Evolutionary conservation across 805 yeast genomes (phyloP), one percentile per base, ranked within the genome.

Genomic region (Candida sithepensis): DNA sequence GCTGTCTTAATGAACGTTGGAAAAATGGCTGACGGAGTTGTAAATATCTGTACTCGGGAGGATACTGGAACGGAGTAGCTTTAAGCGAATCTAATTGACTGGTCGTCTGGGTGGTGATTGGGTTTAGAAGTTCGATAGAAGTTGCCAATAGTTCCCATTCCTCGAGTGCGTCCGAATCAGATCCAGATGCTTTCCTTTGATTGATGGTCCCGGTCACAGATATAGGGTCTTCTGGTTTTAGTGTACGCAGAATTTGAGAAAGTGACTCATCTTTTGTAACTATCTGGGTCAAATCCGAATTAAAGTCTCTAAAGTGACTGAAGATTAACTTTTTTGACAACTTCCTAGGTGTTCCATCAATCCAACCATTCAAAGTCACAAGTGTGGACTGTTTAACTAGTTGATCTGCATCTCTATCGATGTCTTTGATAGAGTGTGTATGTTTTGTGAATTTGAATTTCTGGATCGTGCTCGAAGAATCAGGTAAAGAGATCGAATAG

Each of bases 361-460:
- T 76, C 89, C 97, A 94, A 0, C 99, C 98, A 52, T 88, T 80
- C 7, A 92, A 54, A 0, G 75, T 71, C 2, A 85, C 76, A 21
- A 5, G 28, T 9, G 37, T 8, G 13, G 64, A 55, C 10, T 53
- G 20, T 12, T 50, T 45, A 7, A 59, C 18, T 12, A 53, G 37
- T 3, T 38, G 16, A 2, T 41, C 41, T 16, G 51, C 26, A 2
- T 45, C 22, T 2, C 28, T 12, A 19, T 58, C 46, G 13, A 66
- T 53, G 26, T 52, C 45, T 2, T 46, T 32, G 19, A 66, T 51
- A 2, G 67, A 57, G 44, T 64, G 65, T 1, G 67, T 61, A 42
- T 53, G 58, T 26, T 57, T 59, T 9, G 44, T 44, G 38, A 67
- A 67, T 19, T 54, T 54, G 51, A 67, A 66, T 36, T 64, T 66